Evolutionary conservation across 108 stramenopile genomes (phyloP).

Genomic region (Nitzschia putrida): DNA sequence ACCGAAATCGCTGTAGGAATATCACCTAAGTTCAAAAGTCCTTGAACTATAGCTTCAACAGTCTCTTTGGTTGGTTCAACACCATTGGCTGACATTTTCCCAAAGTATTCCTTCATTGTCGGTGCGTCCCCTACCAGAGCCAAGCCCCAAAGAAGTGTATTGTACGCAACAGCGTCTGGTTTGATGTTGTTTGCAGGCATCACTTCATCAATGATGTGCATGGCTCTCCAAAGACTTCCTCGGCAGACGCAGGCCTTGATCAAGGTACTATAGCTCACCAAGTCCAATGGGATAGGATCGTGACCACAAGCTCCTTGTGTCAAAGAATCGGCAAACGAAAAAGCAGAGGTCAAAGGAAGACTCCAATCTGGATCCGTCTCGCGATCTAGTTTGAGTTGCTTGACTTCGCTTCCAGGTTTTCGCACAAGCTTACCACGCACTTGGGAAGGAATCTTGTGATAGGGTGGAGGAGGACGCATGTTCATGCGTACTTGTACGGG

Average conservation of each 20-base stretch:
- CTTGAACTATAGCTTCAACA: constrained; percentile 68
- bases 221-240: constrained; percentile 81
- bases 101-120: constrained; percentile 64
- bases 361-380: constrained; percentile 76
- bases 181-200: constrained; percentile 66
- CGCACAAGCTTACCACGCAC: constrained; percentile 57
- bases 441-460: constrained; percentile 76
- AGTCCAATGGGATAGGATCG: constrained; percentile 67
- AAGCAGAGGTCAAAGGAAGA: constrained; percentile 68
- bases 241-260: constrained; percentile 82
- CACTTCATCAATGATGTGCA: constrained; percentile 69
- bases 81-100: constrained; percentile 58
- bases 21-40: constrained; percentile 76
- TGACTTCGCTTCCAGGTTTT: constrained; percentile 45
- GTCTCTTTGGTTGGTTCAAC: constrained; percentile 63
- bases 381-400: constrained; percentile 62
- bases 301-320: constrained; percentile 90
- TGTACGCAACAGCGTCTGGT: constrained; percentile 73
- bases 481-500: constrained; percentile 55
- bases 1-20: constrained; percentile 60
- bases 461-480: constrained; percentile 66
- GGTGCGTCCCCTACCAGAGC: constrained; percentile 65
- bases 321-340: constrained; percentile 83
- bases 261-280: constrained; percentile 63
- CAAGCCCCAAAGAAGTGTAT: constrained; percentile 66